phyloP scores from a whole-genome alignment of 2,329 filamentous ascomycete genomes.

The Sclerotiophoma versabilis region DNA sequence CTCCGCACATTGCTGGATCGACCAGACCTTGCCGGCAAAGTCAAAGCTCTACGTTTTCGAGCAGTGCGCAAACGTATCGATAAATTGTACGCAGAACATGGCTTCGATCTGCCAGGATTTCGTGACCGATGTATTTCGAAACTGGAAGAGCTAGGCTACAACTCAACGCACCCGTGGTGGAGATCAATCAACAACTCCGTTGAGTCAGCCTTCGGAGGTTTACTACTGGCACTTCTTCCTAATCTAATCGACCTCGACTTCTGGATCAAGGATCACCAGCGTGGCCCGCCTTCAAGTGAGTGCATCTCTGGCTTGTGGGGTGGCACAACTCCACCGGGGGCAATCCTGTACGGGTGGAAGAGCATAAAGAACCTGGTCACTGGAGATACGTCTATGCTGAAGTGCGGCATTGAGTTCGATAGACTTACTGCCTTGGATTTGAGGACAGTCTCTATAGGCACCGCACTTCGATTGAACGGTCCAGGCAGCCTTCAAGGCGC shows the following conservation, averaged over 20 bases:
- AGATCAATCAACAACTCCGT: conserved; percentile 28
- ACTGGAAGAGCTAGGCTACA: conserved; percentile 21
- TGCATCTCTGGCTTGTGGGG: conserved; percentile 33
- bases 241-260: conserved; percentile 30
- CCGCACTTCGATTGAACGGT: conserved; percentile 30
- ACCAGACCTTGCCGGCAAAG: conserved; percentile 29
- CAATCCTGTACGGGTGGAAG: conserved; percentile 10
- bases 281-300: conserved; percentile 25
- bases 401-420: conserved; percentile 22
- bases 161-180: conserved; percentile 22
- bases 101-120: conserved; percentile 21
- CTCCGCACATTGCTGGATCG: conserved; percentile 32
- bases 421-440: conserved; percentile 25
- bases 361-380: conserved; percentile 21
- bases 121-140: conserved; percentile 19
- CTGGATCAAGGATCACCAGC: conserved; percentile 28
- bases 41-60: conserved; percentile 26
- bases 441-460: conserved; percentile 23
- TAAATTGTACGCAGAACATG: conserved; percentile 20
- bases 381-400: conserved; percentile 25
- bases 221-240: conserved; percentile 28
- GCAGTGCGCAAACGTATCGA: conserved; percentile 25
- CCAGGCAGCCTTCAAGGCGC: conserved; percentile 29
- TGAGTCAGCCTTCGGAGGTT: conserved; percentile 33
- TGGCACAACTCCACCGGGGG: conserved; percentile 14